Evolutionary conservation across 2,329 filamentous ascomycete genomes (phyloP), one percentile per base, ranked within the genome.

Genomic region (Beauveria caledonica): DNA sequence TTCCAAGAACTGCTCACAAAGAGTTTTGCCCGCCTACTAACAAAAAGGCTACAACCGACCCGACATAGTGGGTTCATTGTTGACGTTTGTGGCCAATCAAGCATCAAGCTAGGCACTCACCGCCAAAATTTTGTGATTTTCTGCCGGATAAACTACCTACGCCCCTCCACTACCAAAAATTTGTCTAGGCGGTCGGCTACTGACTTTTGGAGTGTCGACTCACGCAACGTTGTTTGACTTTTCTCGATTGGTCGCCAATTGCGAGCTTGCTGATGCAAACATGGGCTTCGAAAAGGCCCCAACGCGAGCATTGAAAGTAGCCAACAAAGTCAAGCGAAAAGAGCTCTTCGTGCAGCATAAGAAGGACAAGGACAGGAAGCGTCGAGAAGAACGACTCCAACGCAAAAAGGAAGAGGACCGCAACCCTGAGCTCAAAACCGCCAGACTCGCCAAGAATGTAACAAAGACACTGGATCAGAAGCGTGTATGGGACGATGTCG

Each of bases 361-460:
- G 76, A 88, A 88, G 70, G 79, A 82, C 49, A 84, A 84, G 65
- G 89, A 91, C 70, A 87, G 86, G 70, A 78, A 86, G 51, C 89
- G 88, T 68, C 86, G 90, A 68, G 89, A 92, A 68, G 82, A 86
- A 68, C 86, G 92, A 64, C 88, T 92, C 71, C 83, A 84, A 53
- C 82, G 90, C 62, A 92, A 90, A 76, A 90, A 88, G 75, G 89
- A 92, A 69, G 94, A 99, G 74, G 84, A 87, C 64, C 89, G 88
- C 72, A 85, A 97, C 68, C 92, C 93, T 2, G 82, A 85, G 62
- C 75, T 96, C 62, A 85, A 86, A 66, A 85, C 84, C 63, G 83
- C 88, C 65, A 84, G 94, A 67, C 78, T 93, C 63, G 86, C 85
- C 62, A 85, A 83, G 66, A 96, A 96, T 76, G 82, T 92, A 48